Evolutionary conservation across 441 rosid species (phyloP), one percentile per base, ranked within the genome.

Genomic region (Jatropha multifida): DNA sequence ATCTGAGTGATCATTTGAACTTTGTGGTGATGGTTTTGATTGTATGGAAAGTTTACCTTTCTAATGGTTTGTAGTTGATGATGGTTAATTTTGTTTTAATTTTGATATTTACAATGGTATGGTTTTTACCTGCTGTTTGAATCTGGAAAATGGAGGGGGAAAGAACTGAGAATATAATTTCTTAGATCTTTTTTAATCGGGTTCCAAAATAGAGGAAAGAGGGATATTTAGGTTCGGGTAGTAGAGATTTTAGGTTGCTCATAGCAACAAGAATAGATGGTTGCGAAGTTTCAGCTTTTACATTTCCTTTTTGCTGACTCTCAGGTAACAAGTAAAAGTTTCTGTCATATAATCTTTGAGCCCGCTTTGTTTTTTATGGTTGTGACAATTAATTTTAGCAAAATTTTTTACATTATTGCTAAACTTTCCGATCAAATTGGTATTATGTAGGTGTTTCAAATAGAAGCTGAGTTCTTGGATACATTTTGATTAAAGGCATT

Each of bases 381-480:
- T 14, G 5, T 18, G 13, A 49, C 2, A 20, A 61, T 48, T 20
- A 37, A 59, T 6, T 51, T 41, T 38, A 38, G 6, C 46, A 42
- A 42, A 5, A 4, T 3, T 42, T 63, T 7, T 63, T 41, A 15
- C 63, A 46, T 65, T 27, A 37, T 62, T 74, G 23, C 49, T 27
- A 23, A 20, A 18, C 61, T 58, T 71, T 23, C 56, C 71, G 63
- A 73, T 71, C 20, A 12, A 10, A 68, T 68, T 41, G 44, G 44
- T 65, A 2, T 66, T 52, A 42, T 75, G 55, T 49, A 44, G 75
- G 74, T 64, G 26, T 58, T 71, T 63, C 15, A 23, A 64, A 32
- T 32, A 7, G 7, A 71, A 62, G 75, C 68, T 9, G 80, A 65
- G 62, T 59, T 61, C 26, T 62, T 60, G 56, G 17, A 55, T 38